Evolutionary conservation across 2,329 filamentous ascomycete species (phyloP).

Genomic region (Chalaropsis ovoidea): DNA sequence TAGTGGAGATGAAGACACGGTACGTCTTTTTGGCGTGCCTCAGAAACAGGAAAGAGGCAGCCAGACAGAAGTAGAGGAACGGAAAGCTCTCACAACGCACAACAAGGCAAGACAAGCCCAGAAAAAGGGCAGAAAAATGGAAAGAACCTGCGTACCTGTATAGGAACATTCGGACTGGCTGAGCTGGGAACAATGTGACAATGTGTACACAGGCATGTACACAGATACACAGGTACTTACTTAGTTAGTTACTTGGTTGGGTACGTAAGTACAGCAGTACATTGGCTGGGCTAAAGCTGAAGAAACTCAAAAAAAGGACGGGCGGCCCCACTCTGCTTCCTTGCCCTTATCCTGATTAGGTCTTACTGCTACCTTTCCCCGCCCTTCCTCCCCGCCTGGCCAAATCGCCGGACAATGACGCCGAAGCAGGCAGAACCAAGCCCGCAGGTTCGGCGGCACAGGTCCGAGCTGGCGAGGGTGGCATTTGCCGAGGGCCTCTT

Average conservation of each 20-base stretch:
- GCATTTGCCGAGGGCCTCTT: not conserved
- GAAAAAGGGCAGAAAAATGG: too few relatives aligned
- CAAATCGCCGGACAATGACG: not conserved
- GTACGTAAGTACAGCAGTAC: not conserved
- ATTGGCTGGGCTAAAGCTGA: not conserved
- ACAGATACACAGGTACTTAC: too few relatives aligned
- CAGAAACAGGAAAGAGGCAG: not conserved
- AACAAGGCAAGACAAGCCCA: too few relatives aligned
- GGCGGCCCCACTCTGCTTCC: not conserved
- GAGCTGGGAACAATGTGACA: too few relatives aligned
- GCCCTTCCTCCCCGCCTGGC: not conserved
- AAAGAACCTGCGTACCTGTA: too few relatives aligned
- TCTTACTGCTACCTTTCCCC: not conserved
- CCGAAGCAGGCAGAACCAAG: not conserved
- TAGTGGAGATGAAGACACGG: not conserved
- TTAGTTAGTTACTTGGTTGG: not conserved
- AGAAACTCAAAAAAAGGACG: conserved; percentile 1
- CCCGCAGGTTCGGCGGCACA: not conserved
- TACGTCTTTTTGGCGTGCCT: not conserved
- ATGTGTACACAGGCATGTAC: too few relatives aligned
- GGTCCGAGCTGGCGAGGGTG: not conserved
- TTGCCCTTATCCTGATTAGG: not conserved
- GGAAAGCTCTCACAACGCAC: too few relatives aligned
- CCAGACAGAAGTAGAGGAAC: too few relatives aligned
- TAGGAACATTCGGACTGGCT: too few relatives aligned